phyloP scores from a whole-genome alignment of 345 rosid genomes.

The Carallia pectinifolia region DNA sequence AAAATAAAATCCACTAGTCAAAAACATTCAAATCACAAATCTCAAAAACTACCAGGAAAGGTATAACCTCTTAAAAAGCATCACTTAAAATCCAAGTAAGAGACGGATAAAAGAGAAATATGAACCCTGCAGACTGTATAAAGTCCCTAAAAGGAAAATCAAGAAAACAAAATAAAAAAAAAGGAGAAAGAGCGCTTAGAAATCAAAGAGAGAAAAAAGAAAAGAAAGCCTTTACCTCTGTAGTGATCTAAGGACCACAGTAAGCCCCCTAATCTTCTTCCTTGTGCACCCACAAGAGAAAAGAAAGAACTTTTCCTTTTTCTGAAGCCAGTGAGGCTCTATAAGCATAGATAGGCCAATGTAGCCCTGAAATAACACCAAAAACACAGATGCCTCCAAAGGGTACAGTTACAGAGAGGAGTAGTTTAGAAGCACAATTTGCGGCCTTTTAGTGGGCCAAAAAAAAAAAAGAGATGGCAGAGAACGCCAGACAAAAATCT shows the following conservation, averaged over 20 bases:
- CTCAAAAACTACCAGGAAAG: conserved; percentile 12
- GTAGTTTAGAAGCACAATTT: conserved; percentile 41
- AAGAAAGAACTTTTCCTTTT: conserved; percentile 34
- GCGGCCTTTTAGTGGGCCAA: conserved; percentile 28
- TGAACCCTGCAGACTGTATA: conserved; percentile 2
- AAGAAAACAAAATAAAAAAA: not conserved
- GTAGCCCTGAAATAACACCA: conserved; percentile 35
- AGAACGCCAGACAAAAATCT: conserved; percentile 38
- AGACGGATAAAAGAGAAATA: conserved; percentile 36
- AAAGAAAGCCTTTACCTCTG: conserved; percentile 34
- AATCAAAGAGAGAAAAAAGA: not conserved
- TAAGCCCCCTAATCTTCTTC: conserved; percentile 58
- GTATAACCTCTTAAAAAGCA: conserved; percentile 41
- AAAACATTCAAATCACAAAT: conserved; percentile 9
- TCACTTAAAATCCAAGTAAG: conserved; percentile 77
- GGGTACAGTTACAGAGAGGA: conserved; percentile 24
- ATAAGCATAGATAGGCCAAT: conserved; percentile 49
- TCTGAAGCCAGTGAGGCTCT: conserved; percentile 37
- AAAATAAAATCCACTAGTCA: not conserved
- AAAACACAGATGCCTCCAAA: conserved; percentile 23
- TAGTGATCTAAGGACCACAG: conserved; percentile 25
- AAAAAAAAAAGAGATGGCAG: conserved; percentile 22
- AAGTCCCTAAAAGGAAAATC: not conserved
- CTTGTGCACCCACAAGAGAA: conserved; percentile 45
- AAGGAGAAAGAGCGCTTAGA: too few species aligned